Evolutionary conservation across 148 eudicot species (phyloP).

Genomic region (Silene conica): DNA sequence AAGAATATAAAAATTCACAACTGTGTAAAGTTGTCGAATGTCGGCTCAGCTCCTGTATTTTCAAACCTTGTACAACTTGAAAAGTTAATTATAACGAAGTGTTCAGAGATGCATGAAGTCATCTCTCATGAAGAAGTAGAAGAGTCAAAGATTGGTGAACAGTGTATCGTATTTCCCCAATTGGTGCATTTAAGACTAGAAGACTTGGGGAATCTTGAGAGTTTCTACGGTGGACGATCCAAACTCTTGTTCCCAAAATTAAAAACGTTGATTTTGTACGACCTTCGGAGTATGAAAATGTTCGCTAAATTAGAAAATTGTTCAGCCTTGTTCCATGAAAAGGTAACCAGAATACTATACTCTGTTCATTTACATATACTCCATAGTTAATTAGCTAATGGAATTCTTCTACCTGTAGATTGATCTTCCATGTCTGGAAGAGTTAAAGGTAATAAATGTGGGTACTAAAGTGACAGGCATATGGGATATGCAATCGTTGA

Average conservation of each 20-base stretch:
- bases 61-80: conserved; percentile 1
- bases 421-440: not conserved
- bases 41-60: not conserved
- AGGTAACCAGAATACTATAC: not conserved
- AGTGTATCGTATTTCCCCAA: not conserved
- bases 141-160: not conserved
- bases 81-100: not conserved
- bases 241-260: not conserved
- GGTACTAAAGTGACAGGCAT: not conserved
- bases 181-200: not conserved
- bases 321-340: not conserved
- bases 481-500: not conserved
- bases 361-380: not conserved
- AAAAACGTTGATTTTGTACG: not conserved
- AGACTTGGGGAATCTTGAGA: not conserved
- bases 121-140: not conserved
- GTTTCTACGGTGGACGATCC: not conserved
- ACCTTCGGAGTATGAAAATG: not conserved
- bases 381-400: too few relatives aligned
- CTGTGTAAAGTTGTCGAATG: not conserved
- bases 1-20: not conserved
- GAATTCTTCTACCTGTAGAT: not conserved
- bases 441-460: not conserved
- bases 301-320: not conserved
- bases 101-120: not conserved